Percentiles rank a stretch among this genome's conserved stretches.
phyloP scores from a whole-genome alignment of 1,284 basidiomycete species.

The Cryptococcus sp. region DNA sequence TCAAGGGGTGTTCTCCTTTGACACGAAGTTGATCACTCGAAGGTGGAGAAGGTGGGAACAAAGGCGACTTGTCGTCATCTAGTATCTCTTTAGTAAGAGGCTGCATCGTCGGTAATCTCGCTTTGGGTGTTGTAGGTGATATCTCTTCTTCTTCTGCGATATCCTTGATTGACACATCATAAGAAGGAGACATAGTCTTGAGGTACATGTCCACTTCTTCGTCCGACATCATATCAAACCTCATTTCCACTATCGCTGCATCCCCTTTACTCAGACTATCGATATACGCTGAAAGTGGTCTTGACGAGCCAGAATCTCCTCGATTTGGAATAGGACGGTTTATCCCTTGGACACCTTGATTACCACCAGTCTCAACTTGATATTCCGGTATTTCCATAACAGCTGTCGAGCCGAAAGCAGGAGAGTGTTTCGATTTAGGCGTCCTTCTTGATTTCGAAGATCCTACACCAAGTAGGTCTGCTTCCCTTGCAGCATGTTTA shows the following conservation, averaged over 20 bases:
- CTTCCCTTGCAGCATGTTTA: conserved; percentile 9
- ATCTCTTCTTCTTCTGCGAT: too few species aligned
- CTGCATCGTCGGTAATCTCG: not conserved
- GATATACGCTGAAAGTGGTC: conserved; percentile 4
- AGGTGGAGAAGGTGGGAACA: conserved; percentile 42
- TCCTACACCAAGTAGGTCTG: conserved; percentile 22
- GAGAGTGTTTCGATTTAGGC: not conserved
- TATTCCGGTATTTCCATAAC: not conserved
- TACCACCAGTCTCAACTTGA: not conserved
- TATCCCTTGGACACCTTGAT: not conserved
- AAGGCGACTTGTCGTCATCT: conserved; percentile 8
- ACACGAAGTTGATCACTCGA: not conserved
- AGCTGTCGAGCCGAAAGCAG: not conserved
- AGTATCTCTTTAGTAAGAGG: not conserved
- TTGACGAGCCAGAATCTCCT: not conserved
- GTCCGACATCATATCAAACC: conserved; percentile 39
- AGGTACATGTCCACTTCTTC: conserved; percentile 23
- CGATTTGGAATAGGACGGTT: not conserved
- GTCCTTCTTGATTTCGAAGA: conserved; percentile 4
- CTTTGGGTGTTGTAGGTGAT: conserved; percentile 5
- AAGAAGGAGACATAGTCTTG: conserved; percentile 1
- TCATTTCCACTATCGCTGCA: conserved; percentile 28
- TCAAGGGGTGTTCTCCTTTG: conserved; percentile 29
- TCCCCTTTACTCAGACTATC: conserved; percentile 32
- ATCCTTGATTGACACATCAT: not conserved